Percentiles rank a stretch among this genome's conserved stretches.
Conservation (phyloP, 2,329 filamentous ascomycete species). For the Magnaporthales sp. region DNA sequence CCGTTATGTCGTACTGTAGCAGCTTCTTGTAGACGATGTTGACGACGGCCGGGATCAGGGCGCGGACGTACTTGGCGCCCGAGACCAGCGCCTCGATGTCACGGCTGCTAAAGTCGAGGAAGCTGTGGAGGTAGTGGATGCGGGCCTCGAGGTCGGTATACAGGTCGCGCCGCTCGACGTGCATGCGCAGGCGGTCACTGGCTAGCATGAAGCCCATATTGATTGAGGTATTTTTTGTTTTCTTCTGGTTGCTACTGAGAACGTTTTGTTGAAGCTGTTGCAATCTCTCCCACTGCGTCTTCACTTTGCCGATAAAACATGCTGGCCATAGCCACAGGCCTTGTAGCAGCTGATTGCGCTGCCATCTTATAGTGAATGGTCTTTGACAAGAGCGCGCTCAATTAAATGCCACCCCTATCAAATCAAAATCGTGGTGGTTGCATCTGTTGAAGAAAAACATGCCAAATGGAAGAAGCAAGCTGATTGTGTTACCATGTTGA, state of each 20-base stretch:
- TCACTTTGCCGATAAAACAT: neutral
- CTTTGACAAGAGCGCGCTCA: neutral
- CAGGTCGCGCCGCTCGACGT: conserved; percentile 61
- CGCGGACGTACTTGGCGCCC: conserved; percentile 69
- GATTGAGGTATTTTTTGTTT: neutral
- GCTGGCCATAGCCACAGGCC: neutral
- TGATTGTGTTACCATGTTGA: neutral
- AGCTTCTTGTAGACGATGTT: conserved; percentile 77
- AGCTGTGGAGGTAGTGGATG: conserved; percentile 61
- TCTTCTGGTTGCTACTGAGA: neutral
- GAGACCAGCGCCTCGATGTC: conserved; percentile 63
- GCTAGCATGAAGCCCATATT: conserved; percentile 14
- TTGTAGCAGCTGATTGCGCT: neutral
- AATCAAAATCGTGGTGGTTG: neutral
- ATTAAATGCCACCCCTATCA: neutral
- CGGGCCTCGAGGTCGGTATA: conserved; percentile 63
- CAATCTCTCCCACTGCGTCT: neutral
- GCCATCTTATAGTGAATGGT: neutral
- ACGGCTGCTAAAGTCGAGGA: conserved; percentile 65
- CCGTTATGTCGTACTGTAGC: conserved; percentile 72
- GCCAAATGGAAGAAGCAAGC: neutral
- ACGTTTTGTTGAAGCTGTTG: neutral
- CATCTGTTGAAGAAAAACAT: neutral
- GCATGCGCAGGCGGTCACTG: conserved; percentile 26
- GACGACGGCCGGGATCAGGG: conserved; percentile 74